Percentiles rank a stretch among this genome's conserved stretches.
Evolutionary conservation across 495 filamentous ascomycete genomes (phyloP).

Genomic region (Hypoxylon perforatum): DNA sequence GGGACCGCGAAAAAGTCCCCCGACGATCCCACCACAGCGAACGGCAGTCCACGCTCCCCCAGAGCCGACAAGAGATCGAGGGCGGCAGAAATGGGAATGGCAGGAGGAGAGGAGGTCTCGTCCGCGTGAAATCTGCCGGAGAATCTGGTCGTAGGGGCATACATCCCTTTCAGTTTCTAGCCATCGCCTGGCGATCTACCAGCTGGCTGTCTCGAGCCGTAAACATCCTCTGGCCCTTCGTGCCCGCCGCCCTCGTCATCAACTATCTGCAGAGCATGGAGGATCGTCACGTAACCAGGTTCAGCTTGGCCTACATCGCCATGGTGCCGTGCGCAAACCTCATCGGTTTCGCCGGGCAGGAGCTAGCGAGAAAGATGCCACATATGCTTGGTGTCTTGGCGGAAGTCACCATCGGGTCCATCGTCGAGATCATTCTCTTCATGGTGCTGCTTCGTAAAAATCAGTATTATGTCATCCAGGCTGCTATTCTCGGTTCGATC

Average conservation of each 20-base stretch:
- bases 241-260: constrained; percentile 63
- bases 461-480: constrained; percentile 78
- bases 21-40: constrained; percentile 25
- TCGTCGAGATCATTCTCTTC: constrained; percentile 87
- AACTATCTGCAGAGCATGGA: constrained; percentile 44
- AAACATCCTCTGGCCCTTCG: constrained; percentile 66
- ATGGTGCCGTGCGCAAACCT: constrained; percentile 93
- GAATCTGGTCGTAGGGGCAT: constrained; percentile 59
- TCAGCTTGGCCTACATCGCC: constrained; percentile 59
- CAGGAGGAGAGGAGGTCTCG: constrained; percentile 7
- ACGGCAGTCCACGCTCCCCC: constrained; percentile 34
- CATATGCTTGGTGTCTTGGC: constrained; percentile 80
- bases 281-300: constrained; percentile 61
- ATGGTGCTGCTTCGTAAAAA: constrained; percentile 71
- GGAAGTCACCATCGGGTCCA: constrained; percentile 79
- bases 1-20: constrained; percentile 30
- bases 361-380: constrained; percentile 81
- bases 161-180: constrained; percentile 54
- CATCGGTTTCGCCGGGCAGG: constrained; percentile 84
- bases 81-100: neutral
- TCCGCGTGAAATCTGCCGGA: constrained; percentile 47
- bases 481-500: constrained; percentile 84
- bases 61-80: constrained; percentile 33
- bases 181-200: constrained; percentile 56
- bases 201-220: constrained; percentile 53